Base-by-base conservation (phyloP, 1,284 basidiomycete species). In the Takashimella tepidaria region DNA sequence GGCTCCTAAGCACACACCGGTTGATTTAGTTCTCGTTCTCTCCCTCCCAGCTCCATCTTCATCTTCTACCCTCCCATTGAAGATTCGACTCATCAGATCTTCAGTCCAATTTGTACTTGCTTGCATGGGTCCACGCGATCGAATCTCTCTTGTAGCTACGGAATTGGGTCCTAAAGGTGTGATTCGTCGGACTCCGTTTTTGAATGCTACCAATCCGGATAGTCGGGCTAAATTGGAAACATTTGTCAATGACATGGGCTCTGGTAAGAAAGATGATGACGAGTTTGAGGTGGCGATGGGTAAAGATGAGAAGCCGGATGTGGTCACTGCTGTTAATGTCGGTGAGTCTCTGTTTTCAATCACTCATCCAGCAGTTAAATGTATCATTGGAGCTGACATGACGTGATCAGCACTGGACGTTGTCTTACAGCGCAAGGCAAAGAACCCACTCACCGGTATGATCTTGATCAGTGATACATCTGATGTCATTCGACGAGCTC, bases 271-370 rank as follows among this genome's bases (percentile, higher is more conserved):
- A 8, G 79, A 79, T 10, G 66, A 70, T 8, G 66, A 70, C 55
- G 56, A 72, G 67, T 93, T 91, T 70, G 74, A 85, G 68, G 83
- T 89, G n/a, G 78, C 84, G 52, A 83, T 83, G 5, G 82, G 83
- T 54, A 85, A 84, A 62, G 91, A 96, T 21, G 91, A 95, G 74
- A 88, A 89, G 73, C 89, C 89, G 13, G 92, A 95, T 70, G 92
- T 97, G n/a, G 89, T 95, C 12, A 92, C 92, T 5, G 93, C 91
- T 16, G 87, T 95, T 56, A 97, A 97, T 69, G 85, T 91, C 65
- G 89, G 88, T 86, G 52, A 57, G 83, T 76, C 8, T 47, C n/a
- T n/a, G 47, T 13, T 3, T 37, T 23, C 27, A 19, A 41, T 51
- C 24, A 21, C 42, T 48, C 37, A 42, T 64, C 5, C 22, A n/a